Evolutionary conservation across 75 land plant genomes (phyloP), one percentile per base, ranked within the genome.

Genomic region (Cupressus sempervirens): DNA sequence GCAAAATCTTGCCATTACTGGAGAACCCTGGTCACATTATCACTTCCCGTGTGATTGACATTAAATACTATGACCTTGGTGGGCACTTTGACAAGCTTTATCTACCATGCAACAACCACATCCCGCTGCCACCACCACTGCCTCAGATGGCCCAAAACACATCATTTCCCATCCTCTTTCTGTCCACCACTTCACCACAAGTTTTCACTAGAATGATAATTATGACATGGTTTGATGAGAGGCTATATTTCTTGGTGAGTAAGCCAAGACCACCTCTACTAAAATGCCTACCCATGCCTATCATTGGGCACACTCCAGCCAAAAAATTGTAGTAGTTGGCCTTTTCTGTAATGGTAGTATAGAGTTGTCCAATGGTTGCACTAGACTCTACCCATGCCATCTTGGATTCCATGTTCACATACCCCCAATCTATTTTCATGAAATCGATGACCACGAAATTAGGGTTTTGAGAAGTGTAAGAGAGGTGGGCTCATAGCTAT

Each of bases 111-210:
- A 15, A 89, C 14, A 10, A 91, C 67, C 3, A 91, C 81, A 3
- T 88, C 92, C 77, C 70, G 82, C 80, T 86, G 1, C 89, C 89
- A 0, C 89, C 91, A 1, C 91, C 92, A 5, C 92, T 91, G 20
- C 92, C 92, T 45, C 89, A 76, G 26, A 91, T 58, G 36, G 91
- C 92, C 92, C 89, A 91, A 36, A 91, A 91, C 46, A 87, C 32
- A 48, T 89, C 87, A 7, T 87, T 86, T 7, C 90, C 89, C 93
- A 90, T 89, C 30, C 87, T 5, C 36, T 40, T 40, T 70, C 91
- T 81, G 29, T 87, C 84, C 15, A 85, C 62, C 46, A 90, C 3
- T 54, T 30, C 9, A 0, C 93, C 93, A 34, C 76, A 32, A 5
- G 67, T 88, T 58, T 86, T 82, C 0, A 90, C 68, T 8, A 92